These are phyloP conservation scores for Sordariomycetes sp. DNA, from an alignment of 2,329 filamentous ascomycete species.

Conservation along the genomic window DNA sequence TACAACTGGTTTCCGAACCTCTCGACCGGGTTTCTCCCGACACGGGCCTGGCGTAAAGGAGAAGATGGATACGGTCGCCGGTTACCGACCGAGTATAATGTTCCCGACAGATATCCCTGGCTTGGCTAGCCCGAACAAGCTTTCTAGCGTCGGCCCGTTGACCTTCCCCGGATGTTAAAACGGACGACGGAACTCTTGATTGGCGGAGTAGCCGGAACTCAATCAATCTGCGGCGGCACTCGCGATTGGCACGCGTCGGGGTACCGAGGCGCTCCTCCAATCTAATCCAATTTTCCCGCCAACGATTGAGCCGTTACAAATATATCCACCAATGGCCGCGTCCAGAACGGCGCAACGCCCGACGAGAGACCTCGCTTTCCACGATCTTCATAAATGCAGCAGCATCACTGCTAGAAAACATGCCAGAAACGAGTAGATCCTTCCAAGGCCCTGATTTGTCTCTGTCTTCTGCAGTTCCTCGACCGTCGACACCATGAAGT, in stretches of 20 bases:
- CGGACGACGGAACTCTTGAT: too few species aligned
- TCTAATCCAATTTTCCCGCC: not conserved
- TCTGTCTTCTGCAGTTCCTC: not conserved
- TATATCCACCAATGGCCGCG: not conserved
- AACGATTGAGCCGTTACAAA: not conserved
- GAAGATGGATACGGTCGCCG: too few species aligned
- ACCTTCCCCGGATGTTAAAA: too few species aligned
- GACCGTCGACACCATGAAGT: not conserved
- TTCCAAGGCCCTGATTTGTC: not conserved
- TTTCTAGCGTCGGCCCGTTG: too few species aligned
- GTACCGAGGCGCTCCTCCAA: not conserved
- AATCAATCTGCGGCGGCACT: not conserved
- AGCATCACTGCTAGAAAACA: not conserved
- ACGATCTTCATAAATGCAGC: not conserved
- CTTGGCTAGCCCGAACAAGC: too few species aligned
- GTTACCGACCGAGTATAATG: too few species aligned
- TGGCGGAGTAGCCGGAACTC: not conserved
- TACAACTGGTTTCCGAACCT: too few species aligned
- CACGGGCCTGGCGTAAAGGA: too few species aligned
- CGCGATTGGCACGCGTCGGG: not conserved
- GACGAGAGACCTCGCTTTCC: not conserved
- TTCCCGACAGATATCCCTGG: too few species aligned
- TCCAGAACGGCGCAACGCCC: not conserved
- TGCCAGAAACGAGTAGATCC: not conserved
- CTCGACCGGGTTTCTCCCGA: too few species aligned